Conservation (phyloP, 2,329 filamentous ascomycete genomes). For the Chaetomiaceae sp. region DNA sequence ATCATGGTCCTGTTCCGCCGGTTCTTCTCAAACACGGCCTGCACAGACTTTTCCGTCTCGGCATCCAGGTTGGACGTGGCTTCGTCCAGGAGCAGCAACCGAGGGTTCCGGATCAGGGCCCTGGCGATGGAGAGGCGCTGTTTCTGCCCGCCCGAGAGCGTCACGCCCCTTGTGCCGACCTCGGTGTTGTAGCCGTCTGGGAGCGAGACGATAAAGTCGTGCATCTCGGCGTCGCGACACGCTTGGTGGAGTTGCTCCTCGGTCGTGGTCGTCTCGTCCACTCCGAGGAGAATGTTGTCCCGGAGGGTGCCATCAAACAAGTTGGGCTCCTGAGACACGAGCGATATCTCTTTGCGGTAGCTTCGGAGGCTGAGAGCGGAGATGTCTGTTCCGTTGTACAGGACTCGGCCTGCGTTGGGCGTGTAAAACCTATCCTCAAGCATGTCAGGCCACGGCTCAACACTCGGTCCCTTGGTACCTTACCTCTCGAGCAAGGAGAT, state of each 20-base stretch:
- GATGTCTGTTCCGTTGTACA: conserved; percentile 54
- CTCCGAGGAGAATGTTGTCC: conserved; percentile 32
- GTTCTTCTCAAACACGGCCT: conserved; percentile 63
- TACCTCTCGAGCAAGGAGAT: conserved; percentile 45
- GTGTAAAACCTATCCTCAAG: conserved; percentile 27
- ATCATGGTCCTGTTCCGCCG: conserved; percentile 60
- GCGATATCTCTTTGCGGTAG: conserved; percentile 51
- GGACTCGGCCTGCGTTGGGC: conserved; percentile 47
- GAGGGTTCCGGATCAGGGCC: conserved; percentile 61
- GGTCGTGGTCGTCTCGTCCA: conserved; percentile 22
- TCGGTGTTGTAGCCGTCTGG: conserved; percentile 60
- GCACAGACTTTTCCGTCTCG: conserved; percentile 50
- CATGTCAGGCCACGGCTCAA: not conserved
- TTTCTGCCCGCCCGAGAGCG: conserved; percentile 62
- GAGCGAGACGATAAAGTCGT: conserved; percentile 29
- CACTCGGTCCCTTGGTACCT: not conserved
- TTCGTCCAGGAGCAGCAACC: conserved; percentile 66
- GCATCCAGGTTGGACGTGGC: conserved; percentile 66
- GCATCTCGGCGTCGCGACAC: conserved; percentile 30
- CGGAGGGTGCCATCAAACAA: conserved; percentile 48
- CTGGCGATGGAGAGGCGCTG: conserved; percentile 67
- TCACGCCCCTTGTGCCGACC: conserved; percentile 62
- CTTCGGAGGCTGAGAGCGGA: conserved; percentile 46
- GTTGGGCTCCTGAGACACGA: conserved; percentile 57
- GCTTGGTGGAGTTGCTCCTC: conserved; percentile 27